A percentile compares a stretch with the other conserved stretches of the same genome.
Evolutionary conservation across 2,329 filamentous ascomycete species (phyloP).

Genomic region (Alternaria metachromatica): DNA sequence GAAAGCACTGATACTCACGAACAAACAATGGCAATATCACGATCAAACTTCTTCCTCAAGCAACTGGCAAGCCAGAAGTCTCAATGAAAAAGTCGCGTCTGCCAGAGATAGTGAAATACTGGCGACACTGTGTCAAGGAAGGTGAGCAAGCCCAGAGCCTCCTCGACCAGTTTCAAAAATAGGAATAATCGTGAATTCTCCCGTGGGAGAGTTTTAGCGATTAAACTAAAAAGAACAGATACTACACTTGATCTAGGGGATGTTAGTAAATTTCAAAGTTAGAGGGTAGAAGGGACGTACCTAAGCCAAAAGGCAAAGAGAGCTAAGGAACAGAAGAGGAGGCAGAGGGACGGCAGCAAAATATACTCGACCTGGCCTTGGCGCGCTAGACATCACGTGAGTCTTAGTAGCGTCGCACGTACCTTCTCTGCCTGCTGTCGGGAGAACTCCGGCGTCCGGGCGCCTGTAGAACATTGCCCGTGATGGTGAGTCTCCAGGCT

Average conservation of each 20-base stretch:
- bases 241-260: constrained; percentile 2
- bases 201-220: constrained; percentile 18
- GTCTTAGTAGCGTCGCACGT: neutral
- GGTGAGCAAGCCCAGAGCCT: constrained; percentile 30
- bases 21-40: too few species aligned
- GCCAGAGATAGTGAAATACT: constrained; percentile 27
- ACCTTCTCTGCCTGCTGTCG: neutral
- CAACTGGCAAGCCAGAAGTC: constrained; percentile 57
- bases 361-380: neutral
- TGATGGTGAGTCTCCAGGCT: neutral
- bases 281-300: too few species aligned
- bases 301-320: constrained; percentile 12
- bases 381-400: neutral
- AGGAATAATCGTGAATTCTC: constrained; percentile 17
- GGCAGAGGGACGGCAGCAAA: neutral
- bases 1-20: too few species aligned
- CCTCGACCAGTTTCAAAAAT: constrained; percentile 21
- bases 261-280: too few species aligned
- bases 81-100: constrained; percentile 64
- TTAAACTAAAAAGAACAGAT: constrained; percentile 14
- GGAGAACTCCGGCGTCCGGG: neutral
- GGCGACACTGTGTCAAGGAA: constrained; percentile 27
- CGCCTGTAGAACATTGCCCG: neutral
- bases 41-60: constrained; percentile 64
- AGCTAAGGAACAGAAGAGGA: neutral